Percentiles rank a stretch among this genome's conserved stretches.
Conservation (phyloP, 2,329 filamentous ascomycete genomes). For the Dactylellina leptospora region DNA sequence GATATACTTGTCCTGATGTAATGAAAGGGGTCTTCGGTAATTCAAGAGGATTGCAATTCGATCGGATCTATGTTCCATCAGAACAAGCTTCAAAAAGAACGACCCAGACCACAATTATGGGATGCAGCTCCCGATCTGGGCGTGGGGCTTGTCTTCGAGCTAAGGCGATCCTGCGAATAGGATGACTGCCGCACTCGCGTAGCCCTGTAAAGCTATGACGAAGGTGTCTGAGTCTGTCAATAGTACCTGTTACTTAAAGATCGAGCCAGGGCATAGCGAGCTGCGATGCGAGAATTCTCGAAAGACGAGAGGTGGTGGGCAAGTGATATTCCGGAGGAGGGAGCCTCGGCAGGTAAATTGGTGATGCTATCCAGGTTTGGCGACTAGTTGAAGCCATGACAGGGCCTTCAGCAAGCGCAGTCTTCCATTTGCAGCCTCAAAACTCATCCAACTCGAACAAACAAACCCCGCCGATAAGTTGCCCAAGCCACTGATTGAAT, state of each 20-base stretch:
- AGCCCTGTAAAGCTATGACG: conserved; percentile 53
- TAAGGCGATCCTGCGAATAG: conserved; percentile 49
- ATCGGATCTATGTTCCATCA: conserved; percentile 32
- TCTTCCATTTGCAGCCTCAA: conserved; percentile 47
- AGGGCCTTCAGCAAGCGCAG: conserved; percentile 11
- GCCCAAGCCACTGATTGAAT: conserved; percentile 27
- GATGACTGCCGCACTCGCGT: conserved; percentile 53
- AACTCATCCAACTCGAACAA: conserved; percentile 24
- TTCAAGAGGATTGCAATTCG: conserved; percentile 29
- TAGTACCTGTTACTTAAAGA: conserved; percentile 47
- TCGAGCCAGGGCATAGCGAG: conserved; percentile 33
- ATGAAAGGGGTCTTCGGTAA: conserved; percentile 44
- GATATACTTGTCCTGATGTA: conserved; percentile 33
- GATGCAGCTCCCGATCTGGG: conserved; percentile 45
- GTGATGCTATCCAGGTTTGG: conserved; percentile 45
- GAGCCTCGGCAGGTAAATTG: conserved; percentile 31
- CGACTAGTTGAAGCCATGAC: conserved; percentile 42
- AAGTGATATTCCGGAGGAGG: conserved; percentile 4
- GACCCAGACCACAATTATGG: conserved; percentile 46
- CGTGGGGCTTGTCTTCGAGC: conserved; percentile 47
- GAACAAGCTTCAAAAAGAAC: conserved; percentile 48
- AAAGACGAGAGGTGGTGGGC: conserved; percentile 38
- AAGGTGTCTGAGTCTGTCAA: conserved; percentile 52
- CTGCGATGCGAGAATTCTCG: conserved; percentile 10
- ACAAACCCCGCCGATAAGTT: conserved; percentile 3